Percentiles rank a stretch among this genome's conserved stretches.
phyloP scores from a whole-genome alignment of 768 basidiomycete species.

The Termitomyces sp. region DNA sequence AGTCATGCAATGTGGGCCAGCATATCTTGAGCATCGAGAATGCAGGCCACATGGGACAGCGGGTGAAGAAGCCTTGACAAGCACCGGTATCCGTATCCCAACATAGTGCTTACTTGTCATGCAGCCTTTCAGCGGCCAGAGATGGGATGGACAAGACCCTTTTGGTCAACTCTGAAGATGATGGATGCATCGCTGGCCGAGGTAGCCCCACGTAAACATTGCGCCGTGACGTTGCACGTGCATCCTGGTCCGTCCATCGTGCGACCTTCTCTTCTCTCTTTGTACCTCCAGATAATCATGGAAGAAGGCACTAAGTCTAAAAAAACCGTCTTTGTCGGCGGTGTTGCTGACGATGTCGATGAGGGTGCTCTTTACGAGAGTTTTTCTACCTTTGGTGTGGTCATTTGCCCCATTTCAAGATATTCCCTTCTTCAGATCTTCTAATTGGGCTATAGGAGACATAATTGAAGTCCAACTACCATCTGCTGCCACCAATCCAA shows the following conservation, averaged over 20 bases:
- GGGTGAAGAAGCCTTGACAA: constrained; percentile 2
- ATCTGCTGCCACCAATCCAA: constrained; percentile 66
- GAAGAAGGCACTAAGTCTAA: constrained; percentile 83
- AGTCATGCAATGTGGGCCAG: neutral
- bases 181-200: constrained; percentile 2
- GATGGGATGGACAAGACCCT: constrained; percentile 21
- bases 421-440: constrained; percentile 3
- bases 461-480: constrained; percentile 91
- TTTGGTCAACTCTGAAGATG: constrained; percentile 14
- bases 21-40: constrained; percentile 1
- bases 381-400: constrained; percentile 85
- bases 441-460: constrained; percentile 54
- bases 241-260: constrained; percentile 29
- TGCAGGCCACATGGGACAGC: constrained; percentile 5
- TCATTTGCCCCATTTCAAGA: neutral
- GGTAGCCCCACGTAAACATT: neutral
- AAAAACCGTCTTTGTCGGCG: constrained; percentile 83
- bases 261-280: constrained; percentile 32
- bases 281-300: constrained; percentile 35
- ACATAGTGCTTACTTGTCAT: neutral
- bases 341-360: constrained; percentile 79
- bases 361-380: constrained; percentile 69
- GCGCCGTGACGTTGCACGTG: constrained; percentile 22
- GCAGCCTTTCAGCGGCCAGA: neutral
- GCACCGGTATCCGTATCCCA: neutral